Evolutionary conservation across 371 early-diverging fungal genomes (phyloP), one percentile per base, ranked within the genome.

Genomic region (Mucor mucedo): DNA sequence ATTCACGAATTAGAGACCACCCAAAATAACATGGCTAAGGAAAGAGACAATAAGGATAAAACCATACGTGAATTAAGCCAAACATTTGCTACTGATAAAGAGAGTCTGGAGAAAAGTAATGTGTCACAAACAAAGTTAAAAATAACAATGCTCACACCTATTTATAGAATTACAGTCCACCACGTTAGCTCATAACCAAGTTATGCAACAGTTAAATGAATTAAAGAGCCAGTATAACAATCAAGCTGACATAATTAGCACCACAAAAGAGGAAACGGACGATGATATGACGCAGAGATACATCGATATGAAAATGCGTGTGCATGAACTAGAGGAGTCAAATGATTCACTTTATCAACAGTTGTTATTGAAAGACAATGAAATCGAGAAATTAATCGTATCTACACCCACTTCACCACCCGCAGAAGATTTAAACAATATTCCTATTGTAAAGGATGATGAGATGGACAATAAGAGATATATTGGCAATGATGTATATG

Each of bases 1-100:
- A 77, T 84, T 27, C 65, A 76, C 16, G 71, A 71, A 49, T 60
- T 86, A 14, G 85, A 86, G 62, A 62, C 75, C 6, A 74, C 65
- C 13, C 73, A 75, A 8, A 74, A 71, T 35, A 64, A 55, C 11
- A 60, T 60, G 42, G 30, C 68, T 29, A 63, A 60, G 13, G 64
- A 69, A 44, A 57, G 29, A 13, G 42, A 52, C 21, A 11, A 10
- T 11, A 50, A 52, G 10, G 54, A 65, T 16, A 30, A 38, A 13
- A n/a, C 7, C 11, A 49, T 56, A 10, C 5, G 8, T 14, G 57
- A 47, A 9, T 27, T 61, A 33, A 52, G 29, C 4, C 52, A 41
- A 1, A 28, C 45, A 28, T 42, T 14, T 35, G 6, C 29, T 10
- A 13, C 16, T 2, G 65, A 65, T 16, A 65, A 58, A 45, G 29